Conservation (phyloP, 306 rosid species). For the Inga laurina region DNA sequence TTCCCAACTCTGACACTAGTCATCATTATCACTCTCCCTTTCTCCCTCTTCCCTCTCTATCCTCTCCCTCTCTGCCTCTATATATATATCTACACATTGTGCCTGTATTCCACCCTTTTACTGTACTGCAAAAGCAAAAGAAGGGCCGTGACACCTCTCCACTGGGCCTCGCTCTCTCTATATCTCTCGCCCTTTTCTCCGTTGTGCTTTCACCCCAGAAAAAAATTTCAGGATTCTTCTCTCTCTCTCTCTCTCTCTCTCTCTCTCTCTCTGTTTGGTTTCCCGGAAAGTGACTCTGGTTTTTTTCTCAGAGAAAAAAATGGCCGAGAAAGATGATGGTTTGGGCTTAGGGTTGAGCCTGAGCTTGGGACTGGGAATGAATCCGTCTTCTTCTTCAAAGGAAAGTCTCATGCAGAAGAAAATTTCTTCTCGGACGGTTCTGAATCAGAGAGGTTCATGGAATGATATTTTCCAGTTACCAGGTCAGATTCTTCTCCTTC, state of each 20-base stretch:
- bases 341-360: constrained; percentile 60
- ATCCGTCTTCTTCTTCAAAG: constrained; percentile 25
- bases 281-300: not conserved
- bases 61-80: not conserved
- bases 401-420: constrained; percentile 49
- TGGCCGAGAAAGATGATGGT: constrained; percentile 64
- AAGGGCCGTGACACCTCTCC: constrained; percentile 41
- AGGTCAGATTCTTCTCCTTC: constrained; percentile 4
- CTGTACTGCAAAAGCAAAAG: constrained; percentile 47
- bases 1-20: constrained; percentile 54
- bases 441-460: constrained; percentile 46
- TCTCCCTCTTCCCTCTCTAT: constrained; percentile 3
- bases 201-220: constrained; percentile 7
- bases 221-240: not conserved
- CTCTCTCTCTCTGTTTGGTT: not conserved
- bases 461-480: constrained; percentile 53
- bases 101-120: constrained; percentile 32
- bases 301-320: constrained; percentile 13
- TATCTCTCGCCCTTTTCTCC: not conserved
- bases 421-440: constrained; percentile 47
- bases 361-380: constrained; percentile 41
- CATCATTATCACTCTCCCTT: constrained; percentile 65
- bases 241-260: not conserved
- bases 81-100: constrained; percentile 36
- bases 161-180: constrained; percentile 17